These are phyloP conservation scores for Trametes sp. DNA, from an alignment of 1,284 basidiomycete species.

Conservation along the genomic window DNA sequence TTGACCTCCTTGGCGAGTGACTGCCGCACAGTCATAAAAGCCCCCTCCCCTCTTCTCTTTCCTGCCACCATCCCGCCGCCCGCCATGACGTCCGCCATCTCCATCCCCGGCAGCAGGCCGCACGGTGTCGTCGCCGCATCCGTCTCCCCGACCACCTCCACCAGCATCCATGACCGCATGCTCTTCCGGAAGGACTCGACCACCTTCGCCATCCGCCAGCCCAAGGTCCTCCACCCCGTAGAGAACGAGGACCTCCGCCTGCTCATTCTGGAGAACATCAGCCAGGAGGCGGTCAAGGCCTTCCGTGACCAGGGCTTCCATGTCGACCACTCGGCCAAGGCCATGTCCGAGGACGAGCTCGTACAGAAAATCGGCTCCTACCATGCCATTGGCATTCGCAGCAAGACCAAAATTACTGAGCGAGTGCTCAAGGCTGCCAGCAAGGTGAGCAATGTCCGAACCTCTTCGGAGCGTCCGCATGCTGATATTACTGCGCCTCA, in stretches of 20 bases:
- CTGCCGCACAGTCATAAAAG: constrained; percentile 15
- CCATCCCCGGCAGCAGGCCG: constrained; percentile 45
- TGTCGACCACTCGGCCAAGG: constrained; percentile 90
- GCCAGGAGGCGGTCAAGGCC: constrained; percentile 85
- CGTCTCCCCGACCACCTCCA: constrained; percentile 55
- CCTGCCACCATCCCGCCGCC: constrained; percentile 21
- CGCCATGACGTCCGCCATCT: constrained; percentile 47
- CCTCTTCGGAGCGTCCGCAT: not conserved
- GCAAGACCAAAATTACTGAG: constrained; percentile 96
- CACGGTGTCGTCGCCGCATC: constrained; percentile 48
- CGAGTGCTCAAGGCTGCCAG: constrained; percentile 87
- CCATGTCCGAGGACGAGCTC: constrained; percentile 94
- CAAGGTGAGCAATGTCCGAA: constrained; percentile 59
- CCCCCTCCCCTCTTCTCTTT: not conserved
- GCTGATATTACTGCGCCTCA: constrained; percentile 43
- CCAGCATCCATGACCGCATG: constrained; percentile 54
- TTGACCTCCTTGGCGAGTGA: not conserved
- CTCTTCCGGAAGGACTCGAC: constrained; percentile 44
- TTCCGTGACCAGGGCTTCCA: constrained; percentile 90
- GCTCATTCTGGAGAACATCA: constrained; percentile 95
- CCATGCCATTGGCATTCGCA: constrained; percentile 96
- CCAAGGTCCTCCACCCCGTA: constrained; percentile 77
- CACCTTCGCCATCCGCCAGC: constrained; percentile 51
- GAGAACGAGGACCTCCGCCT: constrained; percentile 82
- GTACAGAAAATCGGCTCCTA: constrained; percentile 87